Base-by-base conservation (phyloP, 139 green algal genomes). In the Volvox africanus region DNA sequence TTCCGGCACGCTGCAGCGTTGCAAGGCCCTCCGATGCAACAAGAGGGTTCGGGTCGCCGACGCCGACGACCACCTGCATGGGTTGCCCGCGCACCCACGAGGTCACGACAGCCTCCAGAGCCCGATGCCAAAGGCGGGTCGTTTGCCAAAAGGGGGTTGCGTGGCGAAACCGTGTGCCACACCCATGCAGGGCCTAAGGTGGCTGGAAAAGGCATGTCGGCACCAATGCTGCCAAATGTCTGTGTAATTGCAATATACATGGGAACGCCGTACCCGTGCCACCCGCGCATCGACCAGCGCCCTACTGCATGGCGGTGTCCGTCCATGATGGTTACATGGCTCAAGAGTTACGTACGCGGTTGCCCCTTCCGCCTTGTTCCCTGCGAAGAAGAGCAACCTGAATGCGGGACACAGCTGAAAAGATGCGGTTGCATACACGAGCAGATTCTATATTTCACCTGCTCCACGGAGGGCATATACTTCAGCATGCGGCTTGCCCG, bases 341-440 rank as follows among this genome's bases (percentile, higher is more conserved):
- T 99, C 98, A 30, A 99, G 94, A 0, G 97, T 99, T 11, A 99
- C 98, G 94, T 99, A 99, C 11, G 98, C 98, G 16, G 98, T 99
- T 24, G 96, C 97, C 14, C 97, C 98, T 61, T 92, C 22, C 2
- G 97, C 97, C 12, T 28, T 17, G 44, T 94, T 94, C 28, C 96
- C 95, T 95, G 92, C 21, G 78, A 84, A 9, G 1, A 32, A 33
- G 19, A 36, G 18, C 18, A 82, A 61, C 32, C 6, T 32, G 24
- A 26, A 75, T 75, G 22, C 67, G 22, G 22, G 67, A 26, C 11
- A 75, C 24, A 75, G 67, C 22, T 28, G 11, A 28, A 75, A 26
- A 75, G 67, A 32, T 28, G 67, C 5, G 14, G 11, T 75, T 28
- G 5, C 44, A 55, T 14, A 14, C 67, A 12, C 11, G 24, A 11